Percentiles rank a stretch among this genome's conserved stretches.
phyloP scores from a whole-genome alignment of 2,329 filamentous ascomycete species.

The Trichocomaceae sp. region DNA sequence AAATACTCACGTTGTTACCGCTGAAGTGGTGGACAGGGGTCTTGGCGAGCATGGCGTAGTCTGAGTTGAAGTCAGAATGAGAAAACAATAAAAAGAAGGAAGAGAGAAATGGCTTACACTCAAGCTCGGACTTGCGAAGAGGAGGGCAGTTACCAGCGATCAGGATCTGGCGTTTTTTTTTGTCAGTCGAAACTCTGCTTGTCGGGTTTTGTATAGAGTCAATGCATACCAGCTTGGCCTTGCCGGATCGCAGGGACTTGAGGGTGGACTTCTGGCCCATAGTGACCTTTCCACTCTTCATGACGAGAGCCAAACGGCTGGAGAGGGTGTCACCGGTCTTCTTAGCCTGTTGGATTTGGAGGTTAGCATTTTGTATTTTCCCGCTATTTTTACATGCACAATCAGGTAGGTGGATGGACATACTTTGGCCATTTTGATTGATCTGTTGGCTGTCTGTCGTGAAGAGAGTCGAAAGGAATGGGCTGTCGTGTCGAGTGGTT shows the following conservation, averaged over 20 bases:
- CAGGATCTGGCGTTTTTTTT: conserved; percentile 54
- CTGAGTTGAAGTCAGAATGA: background rate
- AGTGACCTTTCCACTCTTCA: conserved; percentile 53
- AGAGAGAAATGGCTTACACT: conserved; percentile 50
- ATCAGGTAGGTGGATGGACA: background rate
- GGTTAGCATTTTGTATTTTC: background rate
- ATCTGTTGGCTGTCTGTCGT: conserved; percentile 6
- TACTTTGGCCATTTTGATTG: conserved; percentile 15
- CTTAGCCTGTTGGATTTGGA: conserved; percentile 3
- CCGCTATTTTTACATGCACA: background rate
- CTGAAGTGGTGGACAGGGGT: conserved; percentile 94
- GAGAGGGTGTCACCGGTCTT: conserved; percentile 14
- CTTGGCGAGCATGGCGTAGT: conserved; percentile 58
- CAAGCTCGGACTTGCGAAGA: conserved; percentile 94
- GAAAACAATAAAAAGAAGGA: background rate
- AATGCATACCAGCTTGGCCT: conserved; percentile 70
- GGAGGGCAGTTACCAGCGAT: conserved; percentile 94
- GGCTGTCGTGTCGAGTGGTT: background rate
- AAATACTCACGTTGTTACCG: conserved; percentile 90
- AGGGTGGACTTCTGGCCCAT: conserved; percentile 85
- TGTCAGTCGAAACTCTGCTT: background rate
- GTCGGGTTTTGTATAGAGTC: background rate
- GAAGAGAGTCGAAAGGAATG: background rate
- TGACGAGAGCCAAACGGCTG: conserved; percentile 14
- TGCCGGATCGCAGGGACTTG: conserved; percentile 87